Evolutionary conservation across 2,329 filamentous ascomycete genomes (phyloP), one percentile per base, ranked within the genome.

Genomic region (Chaetomium globosum): DNA sequence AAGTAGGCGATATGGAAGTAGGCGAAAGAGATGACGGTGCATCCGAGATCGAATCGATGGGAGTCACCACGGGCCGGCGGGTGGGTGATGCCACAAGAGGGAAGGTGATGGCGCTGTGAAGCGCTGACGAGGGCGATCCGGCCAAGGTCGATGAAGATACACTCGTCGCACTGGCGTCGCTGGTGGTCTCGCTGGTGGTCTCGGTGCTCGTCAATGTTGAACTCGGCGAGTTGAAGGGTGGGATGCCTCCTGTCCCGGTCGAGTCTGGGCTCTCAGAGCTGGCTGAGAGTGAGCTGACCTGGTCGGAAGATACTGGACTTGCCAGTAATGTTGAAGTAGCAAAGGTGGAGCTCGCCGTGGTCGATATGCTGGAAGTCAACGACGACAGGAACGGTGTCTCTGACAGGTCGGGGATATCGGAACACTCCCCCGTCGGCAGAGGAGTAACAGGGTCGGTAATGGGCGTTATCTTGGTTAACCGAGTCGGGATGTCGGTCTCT

Each of bases 41-140:
- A 10, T 33, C 28, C 21, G 61, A 33, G 23, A 31, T 10, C 9
- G 31, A 31, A 36, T 28, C 53, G 49, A 48, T 51, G 19, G 54
- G 33, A 8, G 51, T 62, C n/a, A 61, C 57, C 10, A 33, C 16
- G 7, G 63, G 57, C n/a, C 57, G 21, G n/a, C 12, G 10, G 13
- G 57, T 51, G 3, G 28, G 26, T 2, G 49, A 53, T 23, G 13
- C 56, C 3, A 30, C 10, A 7, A 67, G 54, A 2, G 66, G 58
- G 13, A 67, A 53, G 1, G 59, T 63, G 53, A 67, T 7, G 19
- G 57, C 19, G 33, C 61, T 67, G 43, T 51, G 52, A 7, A 63
- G 57, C 3, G 61, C 33, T 5, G 56, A 28, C 49, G 28, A n/a
- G 1, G 61, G 31, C 13, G 36, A 39, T 39, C 36, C 36, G 36